Conservation (phyloP, 2,329 filamentous ascomycete genomes). For the Stylonectria norvegica region DNA sequence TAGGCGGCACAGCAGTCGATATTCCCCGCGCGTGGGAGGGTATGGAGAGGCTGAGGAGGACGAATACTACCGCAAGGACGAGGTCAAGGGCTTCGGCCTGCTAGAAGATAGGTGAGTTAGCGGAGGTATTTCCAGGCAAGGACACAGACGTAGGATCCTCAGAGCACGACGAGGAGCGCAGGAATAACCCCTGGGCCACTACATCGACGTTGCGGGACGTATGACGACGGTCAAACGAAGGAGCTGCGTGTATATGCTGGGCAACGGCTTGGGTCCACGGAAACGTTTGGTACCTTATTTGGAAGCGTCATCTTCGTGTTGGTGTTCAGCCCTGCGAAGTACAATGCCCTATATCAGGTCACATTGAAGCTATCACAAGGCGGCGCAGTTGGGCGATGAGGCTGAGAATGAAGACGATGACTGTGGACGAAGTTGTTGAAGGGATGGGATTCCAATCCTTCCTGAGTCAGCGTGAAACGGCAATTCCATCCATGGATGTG, state of each 20-base stretch:
- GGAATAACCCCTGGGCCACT: slow-evolving; percentile 17
- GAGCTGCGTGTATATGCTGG: no score
- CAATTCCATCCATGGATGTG: no score
- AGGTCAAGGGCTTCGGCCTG: no score
- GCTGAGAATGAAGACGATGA: slow-evolving; percentile 2
- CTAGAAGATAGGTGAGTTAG: neutral
- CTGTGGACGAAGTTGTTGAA: neutral
- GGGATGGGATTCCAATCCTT: neutral
- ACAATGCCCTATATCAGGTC: no score
- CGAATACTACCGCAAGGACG: neutral
- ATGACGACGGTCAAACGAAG: slow-evolving; percentile 22
- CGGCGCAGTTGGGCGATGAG: no score
- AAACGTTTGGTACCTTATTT: no score
- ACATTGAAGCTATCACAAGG: no score
- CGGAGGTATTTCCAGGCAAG: slow-evolving; percentile 1
- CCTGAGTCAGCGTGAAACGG: no score
- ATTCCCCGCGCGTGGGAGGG: slow-evolving; percentile 8
- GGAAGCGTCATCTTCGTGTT: no score
- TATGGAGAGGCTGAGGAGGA: neutral
- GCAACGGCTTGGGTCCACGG: no score
- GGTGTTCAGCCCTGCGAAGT: neutral
- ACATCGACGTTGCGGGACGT: slow-evolving; percentile 25
- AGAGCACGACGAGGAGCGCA: neutral
- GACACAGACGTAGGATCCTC: neutral
- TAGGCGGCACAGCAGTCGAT: slow-evolving; percentile 10